Conservation (phyloP, 345 rosid genomes). For the Euphorbia peplus region DNA sequence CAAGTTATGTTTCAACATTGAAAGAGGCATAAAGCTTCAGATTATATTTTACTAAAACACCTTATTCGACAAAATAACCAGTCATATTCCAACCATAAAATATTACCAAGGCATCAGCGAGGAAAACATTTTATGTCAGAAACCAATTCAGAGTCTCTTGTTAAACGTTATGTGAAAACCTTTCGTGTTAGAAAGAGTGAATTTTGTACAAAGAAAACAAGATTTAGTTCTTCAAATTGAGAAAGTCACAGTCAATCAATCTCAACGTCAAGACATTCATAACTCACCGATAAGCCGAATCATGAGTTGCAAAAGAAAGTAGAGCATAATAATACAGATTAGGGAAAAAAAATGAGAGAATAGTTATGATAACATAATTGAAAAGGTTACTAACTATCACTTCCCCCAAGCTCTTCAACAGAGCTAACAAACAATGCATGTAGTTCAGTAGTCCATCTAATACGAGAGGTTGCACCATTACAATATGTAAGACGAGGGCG, state of each 20-base stretch:
- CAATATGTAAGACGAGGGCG: background rate
- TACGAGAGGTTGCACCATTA: background rate
- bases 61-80: background rate
- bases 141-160: background rate
- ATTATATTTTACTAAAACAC: no score
- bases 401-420: background rate
- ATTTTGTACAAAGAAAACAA: background rate
- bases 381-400: background rate
- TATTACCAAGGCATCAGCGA: background rate
- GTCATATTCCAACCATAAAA: background rate
- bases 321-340: no score
- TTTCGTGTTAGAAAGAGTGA: background rate
- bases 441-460: background rate
- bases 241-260: background rate
- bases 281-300: no score
- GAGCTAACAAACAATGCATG: background rate
- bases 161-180: background rate
- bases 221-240: background rate
- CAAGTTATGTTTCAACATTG: background rate
- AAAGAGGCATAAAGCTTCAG: background rate
- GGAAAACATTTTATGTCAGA: background rate
- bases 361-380: background rate
- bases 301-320: no score
- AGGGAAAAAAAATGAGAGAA: no score
- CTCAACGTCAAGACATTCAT: background rate